Base-by-base conservation (phyloP, 2,329 filamentous ascomycete genomes). In the Monilinia fructicola region DNA sequence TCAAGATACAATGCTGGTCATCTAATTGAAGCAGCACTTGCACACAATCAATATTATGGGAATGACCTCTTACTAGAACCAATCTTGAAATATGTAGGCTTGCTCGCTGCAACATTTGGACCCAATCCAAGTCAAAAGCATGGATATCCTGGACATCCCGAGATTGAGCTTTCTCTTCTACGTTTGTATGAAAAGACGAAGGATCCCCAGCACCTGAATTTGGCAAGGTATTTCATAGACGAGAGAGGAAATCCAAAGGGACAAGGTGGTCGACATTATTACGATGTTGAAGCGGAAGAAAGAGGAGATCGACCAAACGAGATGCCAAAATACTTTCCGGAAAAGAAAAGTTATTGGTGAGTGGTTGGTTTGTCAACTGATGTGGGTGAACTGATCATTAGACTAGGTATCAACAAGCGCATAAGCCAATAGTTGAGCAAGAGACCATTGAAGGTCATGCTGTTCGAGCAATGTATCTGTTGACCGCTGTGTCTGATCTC, bases 101-200 rank as follows among this genome's bases (percentile, higher is more conserved):
- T 86, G 6, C 79, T 88, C 2, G 78, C 76, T 66, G 75, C 77
- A 4, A 80, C 78, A 0, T 87, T 89, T 71, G 86, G 86, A 0
- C 79, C 82, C 0, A 79, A 75, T 1, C 69, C 79, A 4, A 76
- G 75, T 9, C 83, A 87, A 71, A 78, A 79, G 23, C 84, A 83
- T 64, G 86, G 84, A 6, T 89, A 88, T 71, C 85, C 85, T 1
- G 86, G 86, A 0, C 86, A 88, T 71, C 83, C 84, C 0, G 82
- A 84, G 72, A 82, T 85, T 53, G 82, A 84, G 67, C 75, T 84
- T 12, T 79, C 82, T 9, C 74, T 84, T 10, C 71, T 84, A 4
- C 74, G 82, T 18, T 74, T 84, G 4, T 80, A 80, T 63, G 74
- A 79, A 10, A 71, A 76, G 1, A 83, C 81, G 0, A 55, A 72